Percentiles rank a stretch among this genome's conserved stretches.
These are phyloP conservation scores for Helichrysum umbraculigerum DNA, from an alignment of 129 eudicot species.

Conservation along the genomic window DNA sequence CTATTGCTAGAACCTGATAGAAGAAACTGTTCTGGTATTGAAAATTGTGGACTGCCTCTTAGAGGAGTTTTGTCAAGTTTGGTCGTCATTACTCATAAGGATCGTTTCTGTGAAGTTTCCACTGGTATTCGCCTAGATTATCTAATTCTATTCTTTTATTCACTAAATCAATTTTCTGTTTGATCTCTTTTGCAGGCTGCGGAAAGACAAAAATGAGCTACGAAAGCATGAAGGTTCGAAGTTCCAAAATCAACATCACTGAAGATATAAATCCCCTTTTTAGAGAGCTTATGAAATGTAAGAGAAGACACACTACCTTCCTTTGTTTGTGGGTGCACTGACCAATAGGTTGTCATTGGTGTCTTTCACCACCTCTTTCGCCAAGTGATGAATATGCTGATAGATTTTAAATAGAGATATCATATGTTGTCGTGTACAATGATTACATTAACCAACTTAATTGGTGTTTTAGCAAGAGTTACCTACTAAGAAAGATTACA, in stretches of 20 bases:
- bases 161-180: not conserved
- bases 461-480: slow-evolving; percentile 17
- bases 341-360: not conserved
- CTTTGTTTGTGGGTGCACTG: not conserved
- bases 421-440: slow-evolving; percentile 14
- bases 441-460: not conserved
- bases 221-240: not conserved
- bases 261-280: not conserved
- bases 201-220: slow-evolving; percentile 45
- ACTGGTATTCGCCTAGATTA: not conserved
- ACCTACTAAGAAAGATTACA: not conserved
- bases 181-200: slow-evolving; percentile 42
- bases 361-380: not conserved
- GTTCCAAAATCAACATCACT: not conserved
- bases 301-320: not conserved
- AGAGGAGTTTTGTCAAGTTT: too few relatives aligned
- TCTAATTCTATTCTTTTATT: not conserved
- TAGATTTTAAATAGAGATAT: not conserved
- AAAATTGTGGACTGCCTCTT: too few relatives aligned
- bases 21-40: too few relatives aligned
- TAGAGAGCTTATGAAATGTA: slow-evolving; percentile 5
- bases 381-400: not conserved
- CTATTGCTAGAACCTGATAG: not conserved
- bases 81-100: not conserved
- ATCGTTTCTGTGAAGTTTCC: not conserved